These are phyloP conservation scores for Phytophthora hybrid DNA, from an alignment of 352 stramenopile species.

Conservation along the genomic window DNA sequence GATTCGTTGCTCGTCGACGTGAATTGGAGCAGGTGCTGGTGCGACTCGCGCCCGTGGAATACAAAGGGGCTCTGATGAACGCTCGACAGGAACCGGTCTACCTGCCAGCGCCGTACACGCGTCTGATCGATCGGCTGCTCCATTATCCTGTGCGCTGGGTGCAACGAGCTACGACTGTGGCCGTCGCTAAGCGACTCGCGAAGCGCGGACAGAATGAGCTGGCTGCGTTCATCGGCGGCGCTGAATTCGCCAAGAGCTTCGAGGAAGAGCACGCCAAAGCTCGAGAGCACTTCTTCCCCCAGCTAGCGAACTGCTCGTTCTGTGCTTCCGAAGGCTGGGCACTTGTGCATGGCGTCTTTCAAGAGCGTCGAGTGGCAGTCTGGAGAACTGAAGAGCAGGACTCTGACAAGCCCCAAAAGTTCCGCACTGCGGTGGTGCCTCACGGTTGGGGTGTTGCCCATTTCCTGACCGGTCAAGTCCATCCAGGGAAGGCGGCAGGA, in stretches of 20 bases:
- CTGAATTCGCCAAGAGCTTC: conserved; percentile 77
- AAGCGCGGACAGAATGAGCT: conserved; percentile 61
- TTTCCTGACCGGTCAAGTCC: conserved; percentile 61
- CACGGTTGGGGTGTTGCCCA: conserved; percentile 85
- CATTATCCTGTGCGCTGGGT: conserved; percentile 72
- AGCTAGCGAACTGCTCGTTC: conserved; percentile 62
- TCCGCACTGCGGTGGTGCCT: conserved; percentile 48
- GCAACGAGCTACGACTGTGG: conserved; percentile 57
- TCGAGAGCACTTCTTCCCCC: conserved; percentile 59
- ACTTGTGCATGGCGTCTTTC: conserved; percentile 82
- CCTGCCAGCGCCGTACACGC: conserved; percentile 65
- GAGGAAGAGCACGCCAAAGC: conserved; percentile 70
- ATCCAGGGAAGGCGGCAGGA: conserved; percentile 13
- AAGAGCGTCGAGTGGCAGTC: conserved; percentile 48
- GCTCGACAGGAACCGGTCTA: conserved; percentile 26
- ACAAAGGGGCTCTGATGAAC: conserved; percentile 47
- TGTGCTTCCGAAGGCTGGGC: conserved; percentile 78
- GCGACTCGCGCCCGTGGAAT: conserved; percentile 56
- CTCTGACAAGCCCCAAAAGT: conserved; percentile 19
- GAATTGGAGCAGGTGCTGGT: conserved; percentile 67
- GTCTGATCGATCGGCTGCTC: conserved; percentile 69
- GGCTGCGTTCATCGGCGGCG: conserved; percentile 64
- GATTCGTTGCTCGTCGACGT: conserved; percentile 52
- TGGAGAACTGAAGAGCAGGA: conserved; percentile 22
- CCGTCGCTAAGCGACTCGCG: conserved; percentile 58